A percentile compares a stretch with the other conserved stretches of the same genome.
Evolutionary conservation across 257 asterid species (phyloP).

Genomic region (Solanum boliviense): DNA sequence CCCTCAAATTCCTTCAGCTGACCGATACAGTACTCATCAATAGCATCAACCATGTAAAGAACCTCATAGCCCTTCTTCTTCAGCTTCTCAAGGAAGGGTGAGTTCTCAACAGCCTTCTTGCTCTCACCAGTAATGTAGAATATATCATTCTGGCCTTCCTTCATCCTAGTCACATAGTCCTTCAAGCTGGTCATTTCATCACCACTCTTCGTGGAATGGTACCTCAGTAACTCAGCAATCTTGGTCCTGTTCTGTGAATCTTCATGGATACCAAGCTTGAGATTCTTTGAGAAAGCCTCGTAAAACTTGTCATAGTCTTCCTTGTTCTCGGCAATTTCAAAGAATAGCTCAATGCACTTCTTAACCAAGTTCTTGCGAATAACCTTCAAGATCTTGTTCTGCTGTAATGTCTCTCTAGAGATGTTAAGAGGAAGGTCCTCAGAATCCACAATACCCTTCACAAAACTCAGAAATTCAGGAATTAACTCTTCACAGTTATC

Average conservation of each 20-base stretch:
- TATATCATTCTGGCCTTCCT: constrained; percentile 53
- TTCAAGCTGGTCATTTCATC: constrained; percentile 58
- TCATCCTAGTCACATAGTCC: constrained; percentile 68
- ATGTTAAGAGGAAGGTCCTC: constrained; percentile 66
- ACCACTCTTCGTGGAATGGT: constrained; percentile 54
- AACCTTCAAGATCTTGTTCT: constrained; percentile 59
- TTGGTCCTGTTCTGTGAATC: constrained; percentile 47
- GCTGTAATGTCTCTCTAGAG: constrained; percentile 50
- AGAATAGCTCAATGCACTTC: constrained; percentile 63
- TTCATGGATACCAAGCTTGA: constrained; percentile 59
- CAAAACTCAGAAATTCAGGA: constrained; percentile 50
- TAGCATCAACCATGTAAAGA: constrained; percentile 57
- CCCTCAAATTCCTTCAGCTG: constrained; percentile 60
- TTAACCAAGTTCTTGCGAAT: constrained; percentile 65
- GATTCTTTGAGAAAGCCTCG: constrained; percentile 55
- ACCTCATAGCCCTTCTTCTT: constrained; percentile 64
- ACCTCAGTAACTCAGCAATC: constrained; percentile 44
- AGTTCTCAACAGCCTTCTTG: constrained; percentile 66
- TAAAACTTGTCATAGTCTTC: constrained; percentile 58
- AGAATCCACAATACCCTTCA: constrained; percentile 56
- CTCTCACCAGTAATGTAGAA: constrained; percentile 57
- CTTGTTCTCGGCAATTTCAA: constrained; percentile 58
- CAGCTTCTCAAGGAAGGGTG: constrained; percentile 58
- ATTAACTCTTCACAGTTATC: constrained; percentile 60
- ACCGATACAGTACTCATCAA: constrained; percentile 51